phyloP scores from a whole-genome alignment of 345 rosid genomes.

The Atalantia buxifolia region DNA sequence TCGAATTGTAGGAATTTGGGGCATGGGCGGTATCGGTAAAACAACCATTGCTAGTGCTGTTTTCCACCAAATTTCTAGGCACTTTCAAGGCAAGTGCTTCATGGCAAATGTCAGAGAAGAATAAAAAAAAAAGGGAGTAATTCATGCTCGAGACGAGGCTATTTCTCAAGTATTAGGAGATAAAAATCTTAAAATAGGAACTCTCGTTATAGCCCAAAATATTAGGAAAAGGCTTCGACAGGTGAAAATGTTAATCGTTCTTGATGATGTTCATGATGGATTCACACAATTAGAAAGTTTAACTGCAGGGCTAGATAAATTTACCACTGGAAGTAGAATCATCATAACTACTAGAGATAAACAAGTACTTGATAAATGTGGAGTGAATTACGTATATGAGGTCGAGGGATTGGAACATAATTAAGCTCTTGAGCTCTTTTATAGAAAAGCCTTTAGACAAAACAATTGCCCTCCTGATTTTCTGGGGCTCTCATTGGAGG shows the following conservation, averaged over 20 bases:
- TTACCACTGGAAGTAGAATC: slow-evolving; percentile 2
- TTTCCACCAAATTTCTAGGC: too few relatives aligned
- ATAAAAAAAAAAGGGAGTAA: too few relatives aligned
- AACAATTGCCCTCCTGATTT: not conserved
- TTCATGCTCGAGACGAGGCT: too few relatives aligned
- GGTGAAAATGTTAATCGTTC: not conserved
- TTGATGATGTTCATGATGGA: not conserved
- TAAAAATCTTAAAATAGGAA: too few relatives aligned
- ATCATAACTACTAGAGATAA: slow-evolving; percentile 4
- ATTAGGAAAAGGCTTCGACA: not conserved
- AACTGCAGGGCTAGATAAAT: not conserved
- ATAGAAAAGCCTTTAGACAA: not conserved
- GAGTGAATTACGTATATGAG: not conserved
- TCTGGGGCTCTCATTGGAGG: not conserved
- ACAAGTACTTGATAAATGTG: not conserved
- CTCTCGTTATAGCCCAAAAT: not conserved
- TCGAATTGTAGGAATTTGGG: too few relatives aligned
- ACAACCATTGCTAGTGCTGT: too few relatives aligned
- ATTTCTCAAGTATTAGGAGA: too few relatives aligned
- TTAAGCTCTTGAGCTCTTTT: slow-evolving; percentile 14
- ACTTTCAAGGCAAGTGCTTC: too few relatives aligned
- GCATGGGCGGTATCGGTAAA: too few relatives aligned
- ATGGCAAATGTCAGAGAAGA: too few relatives aligned
- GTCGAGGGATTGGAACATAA: not conserved
- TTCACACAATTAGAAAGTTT: not conserved